Evolutionary conservation across 2,329 filamentous ascomycete genomes (phyloP).

Genomic region (Pestalotiopsis sp.): DNA sequence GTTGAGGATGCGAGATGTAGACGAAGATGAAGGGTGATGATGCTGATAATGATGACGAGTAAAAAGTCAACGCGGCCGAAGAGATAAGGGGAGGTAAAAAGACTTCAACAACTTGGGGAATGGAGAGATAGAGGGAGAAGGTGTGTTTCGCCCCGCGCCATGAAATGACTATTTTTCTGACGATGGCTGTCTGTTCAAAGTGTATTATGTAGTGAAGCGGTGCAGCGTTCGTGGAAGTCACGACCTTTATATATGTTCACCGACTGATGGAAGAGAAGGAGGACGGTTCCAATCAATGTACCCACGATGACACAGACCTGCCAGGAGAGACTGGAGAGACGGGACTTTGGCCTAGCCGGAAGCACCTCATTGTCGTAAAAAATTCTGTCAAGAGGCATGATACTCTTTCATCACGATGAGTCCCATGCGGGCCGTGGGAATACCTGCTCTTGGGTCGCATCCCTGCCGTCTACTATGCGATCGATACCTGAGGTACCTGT

Average conservation of each 20-base stretch:
- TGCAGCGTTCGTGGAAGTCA: not conserved
- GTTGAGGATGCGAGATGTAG: not conserved
- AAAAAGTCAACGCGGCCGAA: not conserved
- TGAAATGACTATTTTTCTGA: not conserved
- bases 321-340: not conserved
- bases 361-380: conserved; percentile 11
- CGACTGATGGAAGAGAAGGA: not conserved
- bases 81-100: conserved; percentile 1
- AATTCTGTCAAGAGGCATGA: conserved; percentile 15
- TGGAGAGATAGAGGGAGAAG: not conserved
- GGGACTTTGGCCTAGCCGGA: not conserved
- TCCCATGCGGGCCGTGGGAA: not conserved
- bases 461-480: not conserved
- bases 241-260: conserved; percentile 4
- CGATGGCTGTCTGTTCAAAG: not conserved
- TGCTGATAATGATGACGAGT: not conserved
- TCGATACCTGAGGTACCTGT: not conserved
- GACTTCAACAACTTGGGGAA: not conserved
- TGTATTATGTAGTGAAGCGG: not conserved
- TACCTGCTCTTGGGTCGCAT: not conserved
- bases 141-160: not conserved
- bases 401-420: conserved; percentile 7
- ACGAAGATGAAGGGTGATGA: not conserved
- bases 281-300: not conserved
- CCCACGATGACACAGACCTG: not conserved